Conservation (phyloP, 1,284 basidiomycete species). For the Austroboletus olivaceoglutinosus region DNA sequence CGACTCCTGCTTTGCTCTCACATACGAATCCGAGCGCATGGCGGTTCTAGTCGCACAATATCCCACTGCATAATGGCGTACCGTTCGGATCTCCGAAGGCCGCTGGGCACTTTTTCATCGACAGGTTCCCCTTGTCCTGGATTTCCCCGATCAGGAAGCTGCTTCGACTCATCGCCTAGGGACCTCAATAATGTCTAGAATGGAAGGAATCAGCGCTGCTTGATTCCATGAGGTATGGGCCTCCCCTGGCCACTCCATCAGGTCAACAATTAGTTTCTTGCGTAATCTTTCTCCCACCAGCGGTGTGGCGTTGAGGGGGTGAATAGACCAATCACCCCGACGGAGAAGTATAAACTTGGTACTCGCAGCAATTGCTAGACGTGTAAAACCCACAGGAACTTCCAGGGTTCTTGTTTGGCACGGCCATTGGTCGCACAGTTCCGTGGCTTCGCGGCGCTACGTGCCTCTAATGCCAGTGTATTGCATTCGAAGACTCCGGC, state of each 20-base stretch:
- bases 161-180: constrained; percentile 5
- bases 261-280: constrained; percentile 6
- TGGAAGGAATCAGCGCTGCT: constrained; percentile 17
- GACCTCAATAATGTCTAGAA: constrained; percentile 21
- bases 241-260: constrained; percentile 8
- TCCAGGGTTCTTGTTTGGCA: constrained; percentile 20
- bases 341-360: constrained; percentile 9
- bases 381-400: constrained; percentile 8
- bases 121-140: not conserved
- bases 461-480: constrained; percentile 3
- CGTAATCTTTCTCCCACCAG: constrained; percentile 21
- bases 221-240: constrained; percentile 23
- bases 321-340: constrained; percentile 4
- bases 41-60: not conserved
- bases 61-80: not conserved
- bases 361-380: constrained; percentile 13
- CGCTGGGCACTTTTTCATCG: not conserved
- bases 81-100: constrained; percentile 6
- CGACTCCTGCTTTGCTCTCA: not conserved
- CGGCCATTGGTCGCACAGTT: constrained; percentile 17
- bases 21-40: not conserved
- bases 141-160: constrained; percentile 12
- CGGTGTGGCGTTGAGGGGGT: constrained; percentile 5
- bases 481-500: constrained; percentile 5
- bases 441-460: constrained; percentile 16